Evolutionary conservation across 2,329 filamentous ascomycete genomes (phyloP).

Genomic region (Beauveria rudraprayagi): DNA sequence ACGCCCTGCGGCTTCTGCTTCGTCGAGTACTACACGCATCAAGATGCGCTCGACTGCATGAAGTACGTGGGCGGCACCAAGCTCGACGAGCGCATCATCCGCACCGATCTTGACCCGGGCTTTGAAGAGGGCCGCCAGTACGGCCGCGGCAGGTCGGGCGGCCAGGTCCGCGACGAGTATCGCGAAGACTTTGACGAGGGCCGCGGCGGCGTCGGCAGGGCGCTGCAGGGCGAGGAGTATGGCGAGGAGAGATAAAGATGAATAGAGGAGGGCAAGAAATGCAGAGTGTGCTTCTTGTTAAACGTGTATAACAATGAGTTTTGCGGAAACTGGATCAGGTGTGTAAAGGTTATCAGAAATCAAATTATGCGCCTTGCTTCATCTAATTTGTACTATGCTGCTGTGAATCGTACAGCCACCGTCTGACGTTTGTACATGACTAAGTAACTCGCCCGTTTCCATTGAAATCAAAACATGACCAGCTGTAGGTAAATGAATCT

Average conservation of each 20-base stretch:
- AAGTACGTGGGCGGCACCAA: slow-evolving; percentile 98
- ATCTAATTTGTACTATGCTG: slow-evolving; percentile 8
- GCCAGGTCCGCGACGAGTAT: slow-evolving; percentile 96
- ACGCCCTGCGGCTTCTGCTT: slow-evolving; percentile 99
- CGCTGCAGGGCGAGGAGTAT: slow-evolving; percentile 50
- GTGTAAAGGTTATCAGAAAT: background rate
- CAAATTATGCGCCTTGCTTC: slow-evolving; percentile 11
- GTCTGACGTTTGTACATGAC: slow-evolving; percentile 5
- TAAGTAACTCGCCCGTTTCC: background rate
- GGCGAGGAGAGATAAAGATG: slow-evolving; percentile 27
- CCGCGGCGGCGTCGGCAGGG: slow-evolving; percentile 78
- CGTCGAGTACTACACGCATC: slow-evolving; percentile 97
- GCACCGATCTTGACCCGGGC: slow-evolving; percentile 90
- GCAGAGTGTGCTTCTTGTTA: background rate
- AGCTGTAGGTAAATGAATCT: slow-evolving; percentile 5
- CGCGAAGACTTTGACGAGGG: slow-evolving; percentile 95
- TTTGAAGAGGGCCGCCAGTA: slow-evolving; percentile 96
- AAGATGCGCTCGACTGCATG: slow-evolving; percentile 95
- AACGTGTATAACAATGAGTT: background rate
- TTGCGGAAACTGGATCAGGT: background rate
- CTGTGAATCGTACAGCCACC: slow-evolving; percentile 4
- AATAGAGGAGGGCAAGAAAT: background rate
- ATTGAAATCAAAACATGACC: background rate
- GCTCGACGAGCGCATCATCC: slow-evolving; percentile 91
- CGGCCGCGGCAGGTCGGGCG: slow-evolving; percentile 88